Evolutionary conservation across 129 eudicot species (phyloP), one percentile per base, ranked within the genome.

Genomic region (Artemisia tridentata): DNA sequence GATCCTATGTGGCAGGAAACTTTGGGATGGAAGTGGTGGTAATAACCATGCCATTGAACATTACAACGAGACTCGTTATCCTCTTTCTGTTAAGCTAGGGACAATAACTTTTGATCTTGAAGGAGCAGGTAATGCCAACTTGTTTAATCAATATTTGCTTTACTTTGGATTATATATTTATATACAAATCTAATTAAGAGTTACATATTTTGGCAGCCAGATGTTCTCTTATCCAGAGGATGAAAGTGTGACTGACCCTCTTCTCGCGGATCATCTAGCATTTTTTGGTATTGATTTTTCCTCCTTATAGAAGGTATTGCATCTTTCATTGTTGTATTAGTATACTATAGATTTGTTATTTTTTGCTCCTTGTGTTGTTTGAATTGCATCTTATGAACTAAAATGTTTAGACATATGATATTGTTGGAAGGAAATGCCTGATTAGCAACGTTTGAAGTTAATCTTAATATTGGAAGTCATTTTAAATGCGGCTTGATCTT

Each of bases 21-120:
- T 85, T 72, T 92, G 98, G 98, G 98, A 89, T 74, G 98, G 98
- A 38, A 92, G 73, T 77, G 96, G 98, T 61, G 96, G 98, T 68
- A 92, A 92, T 79, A 82, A 92, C 73, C 98, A 92, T 85, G 98
- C 98, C 14, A 75, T 92, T 80, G 90, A 80, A 71, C 90, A 92
- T 82, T 92, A 78, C 48, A 83, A 80, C 55, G 88, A 73, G 58
- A 85, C 98, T 7, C 76, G 68, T 11, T 85, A 81, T 83, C 98
- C 96, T 65, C 92, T 92, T 71, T 96, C 96, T 50, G 98, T 89
- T 56, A 92, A 92, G 78, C 96, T 92, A 66, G 98, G 98, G 71
- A 92, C 98, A 8, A 82, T 89, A 81, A 92, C 96, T 56, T 84
- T 86, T 71, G 98, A 89, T 78, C 79, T 89, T 7, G 95, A 92